A percentile compares a stretch with the other conserved stretches of the same genome.
These are phyloP conservation scores for Termitomyces sp. DNA, from an alignment of 768 basidiomycete genomes.

Conservation along the genomic window DNA sequence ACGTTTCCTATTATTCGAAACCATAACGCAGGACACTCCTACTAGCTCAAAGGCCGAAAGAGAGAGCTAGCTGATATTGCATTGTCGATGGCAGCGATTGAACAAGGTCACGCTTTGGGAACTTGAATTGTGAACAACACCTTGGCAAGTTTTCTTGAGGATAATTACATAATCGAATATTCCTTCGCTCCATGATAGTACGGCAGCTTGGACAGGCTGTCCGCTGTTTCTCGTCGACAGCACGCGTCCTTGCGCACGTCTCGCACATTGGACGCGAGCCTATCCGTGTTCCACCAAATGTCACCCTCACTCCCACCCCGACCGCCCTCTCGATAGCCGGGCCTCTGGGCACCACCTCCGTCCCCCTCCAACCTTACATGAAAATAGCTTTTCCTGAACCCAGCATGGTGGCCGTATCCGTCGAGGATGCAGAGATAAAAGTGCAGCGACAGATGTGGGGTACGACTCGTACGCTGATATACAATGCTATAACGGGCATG, in stretches of 20 bases:
- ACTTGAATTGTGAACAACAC: too few species aligned
- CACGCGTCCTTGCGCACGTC: slow-evolving; percentile 47
- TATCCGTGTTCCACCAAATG: slow-evolving; percentile 38
- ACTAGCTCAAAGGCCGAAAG: neutral
- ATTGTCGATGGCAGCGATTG: neutral
- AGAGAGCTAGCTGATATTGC: neutral
- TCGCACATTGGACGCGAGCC: slow-evolving; percentile 61
- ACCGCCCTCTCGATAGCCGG: slow-evolving; percentile 37
- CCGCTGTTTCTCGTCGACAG: slow-evolving; percentile 46
- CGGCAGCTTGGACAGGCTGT: slow-evolving; percentile 27
- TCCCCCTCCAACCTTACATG: slow-evolving; percentile 43
- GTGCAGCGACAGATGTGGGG: slow-evolving; percentile 92
- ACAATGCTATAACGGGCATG: slow-evolving; percentile 88
- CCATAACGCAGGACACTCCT: slow-evolving; percentile 2
- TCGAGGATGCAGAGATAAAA: slow-evolving; percentile 65
- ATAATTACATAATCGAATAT: slow-evolving; percentile 5
- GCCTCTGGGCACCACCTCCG: slow-evolving; percentile 39
- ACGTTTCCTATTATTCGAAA: slow-evolving; percentile 14
- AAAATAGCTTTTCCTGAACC: slow-evolving; percentile 34
- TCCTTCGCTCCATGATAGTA: slow-evolving; percentile 22
- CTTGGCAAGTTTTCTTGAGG: neutral
- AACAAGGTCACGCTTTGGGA: neutral
- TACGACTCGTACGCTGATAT: slow-evolving; percentile 84
- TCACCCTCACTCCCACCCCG: slow-evolving; percentile 34
- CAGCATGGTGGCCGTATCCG: slow-evolving; percentile 36